A percentile compares a stretch with the other conserved stretches of the same genome.
These are phyloP conservation scores for Vitis hybrid DNA, from an alignment of 177 flowering plant genomes.

Conservation along the genomic window DNA sequence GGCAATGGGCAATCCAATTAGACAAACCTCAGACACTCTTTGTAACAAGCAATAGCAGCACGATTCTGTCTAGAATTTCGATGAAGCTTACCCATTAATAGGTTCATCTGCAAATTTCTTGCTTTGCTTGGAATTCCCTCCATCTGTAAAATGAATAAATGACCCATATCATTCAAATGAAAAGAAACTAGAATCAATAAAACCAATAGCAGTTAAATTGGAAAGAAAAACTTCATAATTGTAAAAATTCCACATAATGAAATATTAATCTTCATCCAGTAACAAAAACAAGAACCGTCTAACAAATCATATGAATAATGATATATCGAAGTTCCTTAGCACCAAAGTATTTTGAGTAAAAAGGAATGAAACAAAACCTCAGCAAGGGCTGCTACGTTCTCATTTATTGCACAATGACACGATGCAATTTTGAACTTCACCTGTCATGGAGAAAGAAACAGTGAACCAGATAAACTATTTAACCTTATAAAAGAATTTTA, in stretches of 20 bases:
- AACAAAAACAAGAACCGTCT: neutral
- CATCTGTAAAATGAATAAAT: conserved; percentile 49
- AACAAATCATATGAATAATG: neutral
- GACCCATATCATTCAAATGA: neutral
- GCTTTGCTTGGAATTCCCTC: conserved; percentile 90
- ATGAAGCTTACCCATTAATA: conserved; percentile 87
- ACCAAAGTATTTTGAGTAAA: neutral
- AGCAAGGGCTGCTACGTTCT: conserved; percentile 70
- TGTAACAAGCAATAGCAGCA: conserved; percentile 75
- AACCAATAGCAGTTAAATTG: neutral
- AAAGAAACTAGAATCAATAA: neutral
- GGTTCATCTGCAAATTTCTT: conserved; percentile 81
- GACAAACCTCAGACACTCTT: conserved; percentile 88
- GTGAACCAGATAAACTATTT: neutral
- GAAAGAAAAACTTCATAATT: neutral
- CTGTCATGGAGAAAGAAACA: conserved; percentile 35
- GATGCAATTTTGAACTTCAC: conserved; percentile 89
- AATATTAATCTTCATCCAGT: neutral
- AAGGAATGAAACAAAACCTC: conserved; percentile 48
- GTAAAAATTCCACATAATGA: neutral
- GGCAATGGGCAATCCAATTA: neutral
- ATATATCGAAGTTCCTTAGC: neutral
- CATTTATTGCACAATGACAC: conserved; percentile 66
- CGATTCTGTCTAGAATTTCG: conserved; percentile 72
- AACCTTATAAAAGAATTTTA: neutral